A percentile compares a stretch with the other conserved stretches of the same genome.
These are phyloP conservation scores for Ophiostoma triangulosporum DNA, from an alignment of 2,329 filamentous ascomycete species.

Conservation along the genomic window DNA sequence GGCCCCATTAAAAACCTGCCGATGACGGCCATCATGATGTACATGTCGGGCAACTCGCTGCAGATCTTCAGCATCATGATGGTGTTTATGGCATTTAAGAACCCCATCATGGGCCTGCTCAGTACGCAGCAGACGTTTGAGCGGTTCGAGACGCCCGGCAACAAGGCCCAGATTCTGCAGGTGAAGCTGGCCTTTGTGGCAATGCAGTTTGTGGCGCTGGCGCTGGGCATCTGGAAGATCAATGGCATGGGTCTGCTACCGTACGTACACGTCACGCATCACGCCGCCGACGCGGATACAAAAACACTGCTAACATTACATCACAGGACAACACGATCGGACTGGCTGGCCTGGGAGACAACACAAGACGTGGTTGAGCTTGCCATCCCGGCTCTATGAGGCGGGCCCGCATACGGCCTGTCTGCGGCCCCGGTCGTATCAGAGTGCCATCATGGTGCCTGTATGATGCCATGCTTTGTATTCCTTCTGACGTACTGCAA, in stretches of 20 bases:
- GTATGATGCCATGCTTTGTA: too few species aligned
- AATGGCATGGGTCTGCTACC: constrained; percentile 92
- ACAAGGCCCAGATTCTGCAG: constrained; percentile 56
- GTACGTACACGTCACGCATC: too few species aligned
- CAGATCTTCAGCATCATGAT: constrained; percentile 99
- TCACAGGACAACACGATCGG: constrained; percentile 74
- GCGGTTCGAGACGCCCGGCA: constrained; percentile 75
- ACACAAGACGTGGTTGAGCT: constrained; percentile 55
- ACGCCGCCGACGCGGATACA: too few species aligned
- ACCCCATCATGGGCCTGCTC: constrained; percentile 72
- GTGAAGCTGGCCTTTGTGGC: constrained; percentile 81
- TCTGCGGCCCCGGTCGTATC: too few species aligned
- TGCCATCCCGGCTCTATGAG: constrained; percentile 46
- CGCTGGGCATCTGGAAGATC: constrained; percentile 86
- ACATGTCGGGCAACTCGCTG: constrained; percentile 97
- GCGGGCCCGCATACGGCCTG: too few species aligned
- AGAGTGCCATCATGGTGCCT: too few species aligned
- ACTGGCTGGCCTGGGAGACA: constrained; percentile 94
- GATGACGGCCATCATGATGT: constrained; percentile 99
- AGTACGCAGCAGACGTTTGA: constrained; percentile 79
- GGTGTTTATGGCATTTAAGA: constrained; percentile 99
- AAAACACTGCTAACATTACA: neutral
- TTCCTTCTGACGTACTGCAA: too few species aligned
- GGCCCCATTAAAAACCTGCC: constrained; percentile 87
- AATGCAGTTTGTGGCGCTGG: constrained; percentile 75